Percentiles rank a stretch among this genome's conserved stretches.
These are phyloP conservation scores for Phaseolus coccineus DNA, from an alignment of 331 rosid genomes.

Conservation along the genomic window DNA sequence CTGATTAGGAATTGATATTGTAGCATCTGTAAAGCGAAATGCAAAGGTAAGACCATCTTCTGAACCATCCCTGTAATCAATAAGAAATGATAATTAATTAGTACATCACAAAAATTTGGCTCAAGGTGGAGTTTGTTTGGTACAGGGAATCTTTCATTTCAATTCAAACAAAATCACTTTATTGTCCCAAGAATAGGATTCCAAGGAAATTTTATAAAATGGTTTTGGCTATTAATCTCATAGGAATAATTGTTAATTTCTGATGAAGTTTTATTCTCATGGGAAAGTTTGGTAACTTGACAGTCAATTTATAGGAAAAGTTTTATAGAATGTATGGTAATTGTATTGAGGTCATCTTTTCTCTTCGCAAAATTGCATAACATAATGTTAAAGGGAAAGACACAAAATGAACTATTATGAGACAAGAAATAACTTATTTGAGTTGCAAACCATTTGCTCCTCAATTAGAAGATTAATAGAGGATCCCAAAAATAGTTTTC, in stretches of 20 bases:
- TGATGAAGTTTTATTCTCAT: neutral
- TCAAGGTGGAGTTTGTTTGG: neutral
- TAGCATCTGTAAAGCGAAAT: conserved; percentile 97
- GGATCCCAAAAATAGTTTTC: conserved; percentile 19
- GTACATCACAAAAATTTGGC: conserved; percentile 23
- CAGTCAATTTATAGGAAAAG: neutral
- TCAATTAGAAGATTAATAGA: neutral
- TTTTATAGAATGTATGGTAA: neutral
- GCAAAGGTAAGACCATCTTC: conserved; percentile 98
- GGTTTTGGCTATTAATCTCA: neutral
- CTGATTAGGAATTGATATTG: conserved; percentile 82
- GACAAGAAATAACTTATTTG: conserved; percentile 22
- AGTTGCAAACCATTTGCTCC: conserved; percentile 24
- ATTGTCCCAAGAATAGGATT: neutral
- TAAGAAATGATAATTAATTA: conserved; percentile 25
- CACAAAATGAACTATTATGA: neutral
- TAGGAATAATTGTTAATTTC: neutral
- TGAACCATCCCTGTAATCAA: conserved; percentile 74
- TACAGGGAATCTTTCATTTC: neutral
- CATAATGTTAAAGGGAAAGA: too few relatives aligned
- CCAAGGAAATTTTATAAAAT: neutral
- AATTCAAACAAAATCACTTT: neutral
- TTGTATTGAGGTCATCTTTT: conserved; percentile 3
- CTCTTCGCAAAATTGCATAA: neutral
- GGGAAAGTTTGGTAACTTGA: neutral